phyloP scores from a whole-genome alignment of 106 monocot genomes.

The Cymbidium sinense region DNA sequence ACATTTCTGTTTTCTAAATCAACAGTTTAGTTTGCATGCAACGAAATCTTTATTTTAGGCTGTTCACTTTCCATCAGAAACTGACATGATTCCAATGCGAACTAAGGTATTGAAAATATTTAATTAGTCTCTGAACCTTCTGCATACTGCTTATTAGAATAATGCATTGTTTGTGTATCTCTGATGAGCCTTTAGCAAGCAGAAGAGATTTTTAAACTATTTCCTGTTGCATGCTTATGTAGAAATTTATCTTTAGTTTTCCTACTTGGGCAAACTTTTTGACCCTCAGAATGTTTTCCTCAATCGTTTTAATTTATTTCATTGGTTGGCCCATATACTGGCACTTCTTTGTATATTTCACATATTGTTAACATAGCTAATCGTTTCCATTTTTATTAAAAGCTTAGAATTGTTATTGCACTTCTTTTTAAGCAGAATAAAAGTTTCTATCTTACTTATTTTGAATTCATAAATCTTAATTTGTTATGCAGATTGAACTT shows the following conservation, averaged over 20 bases:
- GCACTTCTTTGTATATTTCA: background rate
- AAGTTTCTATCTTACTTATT: background rate
- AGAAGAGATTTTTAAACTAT: background rate
- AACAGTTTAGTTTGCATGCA: background rate
- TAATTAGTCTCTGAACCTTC: background rate
- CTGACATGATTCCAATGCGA: no score
- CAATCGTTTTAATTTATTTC: no score
- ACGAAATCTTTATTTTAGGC: background rate
- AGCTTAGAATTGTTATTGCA: background rate
- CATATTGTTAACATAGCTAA: background rate
- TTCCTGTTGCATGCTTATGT: background rate
- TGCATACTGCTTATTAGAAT: background rate
- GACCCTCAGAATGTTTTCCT: no score
- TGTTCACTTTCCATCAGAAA: no score
- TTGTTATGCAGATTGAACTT: constrained; percentile 11
- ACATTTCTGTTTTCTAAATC: no score
- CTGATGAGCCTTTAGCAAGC: background rate
- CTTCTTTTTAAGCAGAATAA: background rate
- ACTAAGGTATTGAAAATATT: no score
- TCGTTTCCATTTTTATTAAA: background rate
- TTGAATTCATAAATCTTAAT: constrained; percentile 6
- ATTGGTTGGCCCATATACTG: background rate
- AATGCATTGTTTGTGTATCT: background rate
- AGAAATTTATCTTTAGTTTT: no score
- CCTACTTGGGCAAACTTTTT: no score